Conservation (phyloP, 1,139 yeast genomes). For the Saccharomyces hybrid region DNA sequence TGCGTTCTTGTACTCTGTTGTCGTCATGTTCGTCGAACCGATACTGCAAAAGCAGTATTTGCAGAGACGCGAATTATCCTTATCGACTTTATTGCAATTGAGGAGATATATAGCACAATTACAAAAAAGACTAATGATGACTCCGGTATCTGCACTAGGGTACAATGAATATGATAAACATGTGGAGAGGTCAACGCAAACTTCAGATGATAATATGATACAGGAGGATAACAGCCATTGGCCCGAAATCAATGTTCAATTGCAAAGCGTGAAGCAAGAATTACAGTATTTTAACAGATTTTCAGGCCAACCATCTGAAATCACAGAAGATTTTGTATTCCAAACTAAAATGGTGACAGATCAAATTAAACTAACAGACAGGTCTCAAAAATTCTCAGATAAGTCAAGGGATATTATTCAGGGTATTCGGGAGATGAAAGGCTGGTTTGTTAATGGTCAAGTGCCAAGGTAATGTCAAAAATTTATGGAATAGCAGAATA, state of each 20-base stretch:
- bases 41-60: conserved; percentile 25
- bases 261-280: conserved; percentile 11
- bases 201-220: conserved; percentile 19
- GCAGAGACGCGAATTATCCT: conserved; percentile 28
- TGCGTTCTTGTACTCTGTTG: conserved; percentile 19
- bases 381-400: conserved; percentile 3
- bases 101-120: conserved; percentile 20
- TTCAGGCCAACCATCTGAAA: conserved; percentile 6
- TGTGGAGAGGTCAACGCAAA: conserved; percentile 32
- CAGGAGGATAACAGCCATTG: conserved; percentile 33
- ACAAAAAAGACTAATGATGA: conserved; percentile 15
- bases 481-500: neutral
- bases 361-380: conserved; percentile 9
- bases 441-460: conserved; percentile 28
- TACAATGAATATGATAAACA: conserved; percentile 32
- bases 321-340: conserved; percentile 15
- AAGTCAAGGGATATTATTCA: conserved; percentile 10
- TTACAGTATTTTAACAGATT: conserved; percentile 12
- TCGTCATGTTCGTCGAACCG: conserved; percentile 29
- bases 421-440: conserved; percentile 26
- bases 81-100: conserved; percentile 17
- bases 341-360: conserved; percentile 19
- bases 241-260: conserved; percentile 27
- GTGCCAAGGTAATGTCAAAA: conserved; percentile 10
- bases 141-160: conserved; percentile 36